Conservation (phyloP, 352 stramenopile species). For the Phytophthora syringae region DNA sequence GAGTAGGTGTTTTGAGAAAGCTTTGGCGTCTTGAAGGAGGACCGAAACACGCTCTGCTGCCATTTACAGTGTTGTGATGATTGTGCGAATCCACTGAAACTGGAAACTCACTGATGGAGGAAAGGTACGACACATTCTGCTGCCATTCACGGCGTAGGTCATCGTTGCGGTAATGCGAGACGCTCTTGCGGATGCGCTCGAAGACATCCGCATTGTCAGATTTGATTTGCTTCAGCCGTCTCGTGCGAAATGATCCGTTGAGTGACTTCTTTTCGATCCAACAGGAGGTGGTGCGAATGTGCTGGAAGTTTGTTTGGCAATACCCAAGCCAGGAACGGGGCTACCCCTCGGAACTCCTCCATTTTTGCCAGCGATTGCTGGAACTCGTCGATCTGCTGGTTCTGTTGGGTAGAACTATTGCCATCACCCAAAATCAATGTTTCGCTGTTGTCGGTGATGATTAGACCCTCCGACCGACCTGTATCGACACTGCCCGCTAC, state of each 20-base stretch:
- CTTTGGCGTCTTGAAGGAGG: slow-evolving; percentile 19
- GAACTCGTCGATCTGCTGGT: slow-evolving; percentile 29
- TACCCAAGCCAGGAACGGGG: slow-evolving; percentile 30
- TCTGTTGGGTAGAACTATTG: not conserved
- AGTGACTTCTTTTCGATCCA: slow-evolving; percentile 41
- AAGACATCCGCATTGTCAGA: slow-evolving; percentile 60
- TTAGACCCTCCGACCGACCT: slow-evolving; percentile 4
- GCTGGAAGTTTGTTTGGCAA: slow-evolving; percentile 2
- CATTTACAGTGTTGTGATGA: slow-evolving; percentile 1
- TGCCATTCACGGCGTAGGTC: slow-evolving; percentile 64
- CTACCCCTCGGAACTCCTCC: slow-evolving; percentile 55
- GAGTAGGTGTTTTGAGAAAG: slow-evolving; percentile 17
- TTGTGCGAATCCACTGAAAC: slow-evolving; percentile 36
- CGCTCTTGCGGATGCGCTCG: slow-evolving; percentile 66
- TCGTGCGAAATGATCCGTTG: slow-evolving; percentile 56
- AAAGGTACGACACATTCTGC: slow-evolving; percentile 75
- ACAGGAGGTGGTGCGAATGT: slow-evolving; percentile 26
- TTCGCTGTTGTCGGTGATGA: slow-evolving; percentile 1
- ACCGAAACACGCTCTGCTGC: slow-evolving; percentile 24
- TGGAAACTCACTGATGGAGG: slow-evolving; percentile 74
- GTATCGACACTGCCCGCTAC: not conserved
- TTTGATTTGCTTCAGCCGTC: slow-evolving; percentile 71
- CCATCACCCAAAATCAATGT: slow-evolving; percentile 3
- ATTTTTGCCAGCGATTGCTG: slow-evolving; percentile 48
- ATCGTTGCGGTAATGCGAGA: slow-evolving; percentile 68